Base-by-base conservation (phyloP, 192 early-diverging fungal species). In the Coemansia reversa region DNA sequence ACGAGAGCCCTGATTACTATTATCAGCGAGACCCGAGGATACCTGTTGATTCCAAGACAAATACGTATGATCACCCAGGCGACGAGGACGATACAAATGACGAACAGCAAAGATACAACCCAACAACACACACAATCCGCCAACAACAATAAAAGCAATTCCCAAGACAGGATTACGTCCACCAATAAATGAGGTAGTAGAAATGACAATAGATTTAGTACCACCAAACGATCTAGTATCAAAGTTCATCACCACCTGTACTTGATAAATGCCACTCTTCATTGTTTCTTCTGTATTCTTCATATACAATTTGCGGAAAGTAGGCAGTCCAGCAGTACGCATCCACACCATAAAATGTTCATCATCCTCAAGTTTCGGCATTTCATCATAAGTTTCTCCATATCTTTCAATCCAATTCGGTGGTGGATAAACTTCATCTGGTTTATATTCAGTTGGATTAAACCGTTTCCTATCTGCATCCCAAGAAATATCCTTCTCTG, bases 261-360 rank as follows among this genome's bases (percentile, higher is more conserved):
- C 72, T 52, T 84, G 65, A 61, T 94, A 99, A 18, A 74, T 82
- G 20, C 94, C 95, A 52, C 61, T 73, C 55, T 67, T 60, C 71
- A 97, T 75, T 14, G 72, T 68, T 48, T 80, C 79, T 4, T 76
- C 58, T 35, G 84, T 84, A 69, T 94, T 90, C 66, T 85, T 84
- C 30, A 92, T 92, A 69, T 91, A 98, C 49, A 99, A 82, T 78
- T 99, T 99, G 55, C 96, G 83, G 82, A 99, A 99, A 30, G 88
- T 94, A 29, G 97, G 97, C 55, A 97, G 83, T 9, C 96, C 94
- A 19, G 94, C 94, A 0, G 92, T 93, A 35, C 96, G 85, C 95
- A 99, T 97, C 97, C 97, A 99, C 19, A 99, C 97, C 66, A 95
- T 91, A 66, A 99, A 92, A 49, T 89, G 86, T 79, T 96, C 89